phyloP scores from a whole-genome alignment of 1,284 basidiomycete genomes.

The Cerrena zonata region DNA sequence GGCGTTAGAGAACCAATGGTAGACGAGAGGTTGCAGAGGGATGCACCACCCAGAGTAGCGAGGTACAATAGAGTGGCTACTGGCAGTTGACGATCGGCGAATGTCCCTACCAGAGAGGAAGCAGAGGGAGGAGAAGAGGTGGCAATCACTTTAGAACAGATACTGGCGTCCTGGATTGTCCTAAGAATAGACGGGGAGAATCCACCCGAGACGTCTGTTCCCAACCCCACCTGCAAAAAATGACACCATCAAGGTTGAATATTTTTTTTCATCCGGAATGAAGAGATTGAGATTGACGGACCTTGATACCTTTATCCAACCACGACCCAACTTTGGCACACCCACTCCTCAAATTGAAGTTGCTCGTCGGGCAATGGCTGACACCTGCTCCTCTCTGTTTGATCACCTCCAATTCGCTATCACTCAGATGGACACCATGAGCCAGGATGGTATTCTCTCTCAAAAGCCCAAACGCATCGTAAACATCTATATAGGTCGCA shows the following conservation, averaged over 20 bases:
- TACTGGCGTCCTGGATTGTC: constrained; percentile 77
- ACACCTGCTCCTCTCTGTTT: constrained; percentile 67
- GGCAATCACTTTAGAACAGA: constrained; percentile 73
- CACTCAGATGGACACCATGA: constrained; percentile 80
- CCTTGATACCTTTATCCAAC: constrained; percentile 83
- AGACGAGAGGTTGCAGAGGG: constrained; percentile 69
- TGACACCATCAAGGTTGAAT: not conserved
- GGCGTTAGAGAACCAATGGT: constrained; percentile 74
- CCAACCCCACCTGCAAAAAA: constrained; percentile 74
- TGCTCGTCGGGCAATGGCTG: constrained; percentile 90
- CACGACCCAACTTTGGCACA: constrained; percentile 74
- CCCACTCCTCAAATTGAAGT: constrained; percentile 85
- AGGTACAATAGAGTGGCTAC: constrained; percentile 81
- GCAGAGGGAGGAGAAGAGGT: constrained; percentile 28
- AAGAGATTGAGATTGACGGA: constrained; percentile 24
- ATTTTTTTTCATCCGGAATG: not conserved
- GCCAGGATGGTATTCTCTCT: constrained; percentile 80
- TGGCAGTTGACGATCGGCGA: constrained; percentile 61
- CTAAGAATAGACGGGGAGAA: constrained; percentile 79
- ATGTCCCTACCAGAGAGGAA: constrained; percentile 26
- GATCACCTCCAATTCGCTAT: constrained; percentile 72
- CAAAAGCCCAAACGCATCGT: constrained; percentile 77
- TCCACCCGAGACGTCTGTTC: constrained; percentile 90
- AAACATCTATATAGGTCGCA: constrained; percentile 70
- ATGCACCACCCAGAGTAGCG: constrained; percentile 88